These are phyloP conservation scores for Boletales sp. DNA, from an alignment of 768 basidiomycete species.

Conservation along the genomic window DNA sequence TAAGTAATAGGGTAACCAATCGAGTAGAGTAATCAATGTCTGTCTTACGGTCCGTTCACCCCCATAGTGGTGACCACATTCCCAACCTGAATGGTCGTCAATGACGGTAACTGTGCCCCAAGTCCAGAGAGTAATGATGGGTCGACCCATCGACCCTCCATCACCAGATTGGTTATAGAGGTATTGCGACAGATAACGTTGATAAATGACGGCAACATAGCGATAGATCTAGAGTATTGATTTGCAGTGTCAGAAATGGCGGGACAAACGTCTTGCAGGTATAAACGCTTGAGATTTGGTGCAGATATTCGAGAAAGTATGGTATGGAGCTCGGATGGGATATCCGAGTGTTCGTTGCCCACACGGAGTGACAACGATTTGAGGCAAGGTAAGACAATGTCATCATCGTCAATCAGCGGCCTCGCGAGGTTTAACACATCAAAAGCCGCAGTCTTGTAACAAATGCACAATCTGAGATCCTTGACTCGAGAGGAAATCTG, in stretches of 20 bases:
- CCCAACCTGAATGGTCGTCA: constrained; percentile 14
- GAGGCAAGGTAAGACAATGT: constrained; percentile 44
- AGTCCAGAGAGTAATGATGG: constrained; percentile 10
- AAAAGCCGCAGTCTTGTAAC: constrained; percentile 30
- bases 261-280: constrained; percentile 41
- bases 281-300: constrained; percentile 46
- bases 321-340: constrained; percentile 56
- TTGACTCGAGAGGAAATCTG: constrained; percentile 48
- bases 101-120: constrained; percentile 7
- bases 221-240: constrained; percentile 31
- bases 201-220: constrained; percentile 31
- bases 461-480: constrained; percentile 56
- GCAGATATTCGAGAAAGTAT: constrained; percentile 48
- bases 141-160: constrained; percentile 29
- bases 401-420: constrained; percentile 26
- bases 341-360: constrained; percentile 55
- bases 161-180: constrained; percentile 9
- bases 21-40: constrained; percentile 1
- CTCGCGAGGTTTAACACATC: constrained; percentile 15
- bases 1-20: constrained; percentile 2
- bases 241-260: background rate
- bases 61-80: background rate
- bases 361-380: constrained; percentile 46
- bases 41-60: constrained; percentile 9
- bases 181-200: constrained; percentile 5